Conservation (phyloP, 805 yeast genomes). For the Starmerella vitae region DNA sequence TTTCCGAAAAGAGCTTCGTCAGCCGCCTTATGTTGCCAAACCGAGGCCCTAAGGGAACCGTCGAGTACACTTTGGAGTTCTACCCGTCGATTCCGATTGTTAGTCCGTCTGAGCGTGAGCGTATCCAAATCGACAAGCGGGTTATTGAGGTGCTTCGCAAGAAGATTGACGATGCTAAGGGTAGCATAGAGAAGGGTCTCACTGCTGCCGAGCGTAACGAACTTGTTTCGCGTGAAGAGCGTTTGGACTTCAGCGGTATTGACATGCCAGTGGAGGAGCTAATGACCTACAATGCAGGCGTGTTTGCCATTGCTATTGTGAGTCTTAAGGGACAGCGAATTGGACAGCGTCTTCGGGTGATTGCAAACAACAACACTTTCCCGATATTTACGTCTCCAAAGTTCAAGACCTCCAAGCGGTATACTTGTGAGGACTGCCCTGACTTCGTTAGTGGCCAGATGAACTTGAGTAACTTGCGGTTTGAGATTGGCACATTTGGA, state of each 20-base stretch:
- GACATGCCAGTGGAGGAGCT: slow-evolving; percentile 35
- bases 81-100: slow-evolving; percentile 73
- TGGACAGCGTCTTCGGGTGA: slow-evolving; percentile 58
- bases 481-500: slow-evolving; percentile 18
- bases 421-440: slow-evolving; percentile 19
- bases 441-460: slow-evolving; percentile 23
- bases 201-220: slow-evolving; percentile 27
- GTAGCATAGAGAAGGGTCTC: slow-evolving; percentile 11
- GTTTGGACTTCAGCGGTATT: slow-evolving; percentile 25
- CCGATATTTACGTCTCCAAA: slow-evolving; percentile 46
- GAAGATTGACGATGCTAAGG: slow-evolving; percentile 16
- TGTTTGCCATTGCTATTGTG: slow-evolving; percentile 49
- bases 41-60: slow-evolving; percentile 72
- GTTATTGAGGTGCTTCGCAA: slow-evolving; percentile 21
- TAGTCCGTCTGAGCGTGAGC: slow-evolving; percentile 43
- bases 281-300: slow-evolving; percentile 53
- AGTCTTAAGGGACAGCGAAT: slow-evolving; percentile 14
- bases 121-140: slow-evolving; percentile 41
- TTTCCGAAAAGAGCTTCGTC: slow-evolving; percentile 42
- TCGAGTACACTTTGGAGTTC: slow-evolving; percentile 63
- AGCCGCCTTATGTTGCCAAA: slow-evolving; percentile 53
- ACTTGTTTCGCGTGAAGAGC: slow-evolving; percentile 19
- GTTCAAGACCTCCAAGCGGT: slow-evolving; percentile 32
- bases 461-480: slow-evolving; percentile 15
- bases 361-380: slow-evolving; percentile 62